Evolutionary conservation across 345 rosid species (phyloP), one percentile per base, ranked within the genome.

Genomic region (Heritiera fomes): DNA sequence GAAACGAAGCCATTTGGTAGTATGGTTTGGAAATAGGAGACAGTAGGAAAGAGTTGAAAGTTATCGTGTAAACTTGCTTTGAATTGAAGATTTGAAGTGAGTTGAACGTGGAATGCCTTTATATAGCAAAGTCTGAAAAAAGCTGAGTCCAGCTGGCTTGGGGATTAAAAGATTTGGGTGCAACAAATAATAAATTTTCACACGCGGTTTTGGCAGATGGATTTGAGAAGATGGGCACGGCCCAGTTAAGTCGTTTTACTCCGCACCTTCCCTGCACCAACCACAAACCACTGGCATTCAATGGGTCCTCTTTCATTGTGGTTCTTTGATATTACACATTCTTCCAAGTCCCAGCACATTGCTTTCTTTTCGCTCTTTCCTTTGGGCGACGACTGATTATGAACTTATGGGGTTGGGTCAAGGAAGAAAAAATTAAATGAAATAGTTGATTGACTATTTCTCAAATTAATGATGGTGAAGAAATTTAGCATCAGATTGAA

Each of bases 151-250:
- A 66, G 50, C 71, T 66, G 71, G 71, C 13, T 4, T 38, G 17
- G 20, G 23, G 15, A 65, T 14, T 1, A 30, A 38, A 61, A 23
- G 40, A 30, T 3, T 8, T 28, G 65, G 6, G 4, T 10, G 65
- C 30, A 28, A 61, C 12, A 61, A 13, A 12, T 20, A 8, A 14
- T 38, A 38, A 47, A 40, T 38, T 14, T 40, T 38, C 47, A 38
- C 70, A 65, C 70, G 47, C 70, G 70, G 70, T 65, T 65, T 65
- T 65, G 47, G 70, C 70, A 65, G 47, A 65, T 38, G 13, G 70
- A 63, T 63, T 14, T 3, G 18, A 17, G 20, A 23, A 17, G 23
- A 64, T 65, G 70, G 70, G 70, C 70, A 17, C 23, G 70, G 47
- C 66, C 66, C 66, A 28, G 40, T 12, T 23, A 3, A 47, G 52